Evolutionary conservation across 768 basidiomycete species (phyloP).

Genomic region (Russula virescens): DNA sequence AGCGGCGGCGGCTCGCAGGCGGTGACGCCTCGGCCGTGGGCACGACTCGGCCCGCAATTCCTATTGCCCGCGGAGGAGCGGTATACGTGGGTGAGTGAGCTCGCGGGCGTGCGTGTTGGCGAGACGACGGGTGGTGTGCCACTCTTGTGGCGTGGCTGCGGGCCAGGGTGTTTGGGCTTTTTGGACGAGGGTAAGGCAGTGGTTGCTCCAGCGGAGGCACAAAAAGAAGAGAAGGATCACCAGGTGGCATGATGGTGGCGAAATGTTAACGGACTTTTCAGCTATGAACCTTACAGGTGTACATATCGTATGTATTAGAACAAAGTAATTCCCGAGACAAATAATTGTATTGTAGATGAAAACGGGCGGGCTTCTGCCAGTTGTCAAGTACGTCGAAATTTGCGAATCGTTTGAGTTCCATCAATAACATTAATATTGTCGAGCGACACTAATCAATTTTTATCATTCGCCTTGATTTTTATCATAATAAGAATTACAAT

Average conservation of each 20-base stretch:
- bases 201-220: neutral
- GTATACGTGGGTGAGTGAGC: conserved; percentile 16
- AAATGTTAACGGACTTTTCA: too few species aligned
- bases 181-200: neutral
- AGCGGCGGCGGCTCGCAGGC: neutral
- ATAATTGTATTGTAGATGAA: conserved; percentile 2
- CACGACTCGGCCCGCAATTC: conserved; percentile 18
- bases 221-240: neutral
- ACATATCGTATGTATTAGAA: conserved; percentile 2
- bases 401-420: too few species aligned
- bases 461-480: too few species aligned
- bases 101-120: conserved; percentile 21
- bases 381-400: too few species aligned
- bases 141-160: conserved; percentile 23
- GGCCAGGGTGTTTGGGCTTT: conserved; percentile 19
- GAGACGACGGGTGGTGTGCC: conserved; percentile 22
- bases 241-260: neutral
- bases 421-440: too few species aligned
- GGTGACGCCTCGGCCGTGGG: conserved; percentile 11
- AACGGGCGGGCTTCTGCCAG: too few species aligned
- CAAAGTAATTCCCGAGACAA: neutral
- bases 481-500: too few species aligned
- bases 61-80: conserved; percentile 21
- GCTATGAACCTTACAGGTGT: neutral
- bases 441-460: too few species aligned